These are phyloP conservation scores for Colletotrichum sansevieriae DNA, from an alignment of 2,329 filamentous ascomycete species.

Conservation along the genomic window DNA sequence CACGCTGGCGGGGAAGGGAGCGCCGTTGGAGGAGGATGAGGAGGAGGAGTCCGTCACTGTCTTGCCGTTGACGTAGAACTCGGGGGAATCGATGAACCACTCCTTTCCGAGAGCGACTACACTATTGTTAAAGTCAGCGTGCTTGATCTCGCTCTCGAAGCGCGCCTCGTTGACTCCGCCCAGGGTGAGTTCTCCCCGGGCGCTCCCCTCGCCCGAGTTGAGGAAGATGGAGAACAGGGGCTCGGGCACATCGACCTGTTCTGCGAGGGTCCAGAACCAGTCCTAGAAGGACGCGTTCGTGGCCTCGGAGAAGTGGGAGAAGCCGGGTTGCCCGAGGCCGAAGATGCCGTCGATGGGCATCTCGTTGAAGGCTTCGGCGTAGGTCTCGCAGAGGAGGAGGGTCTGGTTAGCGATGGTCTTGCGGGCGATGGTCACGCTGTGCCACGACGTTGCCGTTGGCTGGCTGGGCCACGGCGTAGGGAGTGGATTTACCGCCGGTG, in stretches of 20 bases:
- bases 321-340: conserved; percentile 45
- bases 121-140: conserved; percentile 44
- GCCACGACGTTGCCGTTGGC: conserved; percentile 44
- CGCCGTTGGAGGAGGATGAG: not conserved
- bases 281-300: conserved; percentile 36
- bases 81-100: conserved; percentile 48
- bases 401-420: conserved; percentile 45
- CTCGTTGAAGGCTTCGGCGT: conserved; percentile 44
- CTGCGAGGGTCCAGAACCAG: conserved; percentile 49
- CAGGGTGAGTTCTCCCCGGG: conserved; percentile 49
- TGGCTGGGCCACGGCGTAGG: too few species aligned
- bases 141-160: conserved; percentile 47
- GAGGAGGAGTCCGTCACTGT: conserved; percentile 41
- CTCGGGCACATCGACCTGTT: conserved; percentile 44
- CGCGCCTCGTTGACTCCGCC: conserved; percentile 49
- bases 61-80: conserved; percentile 46
- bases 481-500: conserved; percentile 48
- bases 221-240: conserved; percentile 49
- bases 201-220: conserved; percentile 40
- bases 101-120: conserved; percentile 38
- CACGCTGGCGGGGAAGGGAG: not conserved
- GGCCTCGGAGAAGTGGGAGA: conserved; percentile 35
- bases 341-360: conserved; percentile 51
- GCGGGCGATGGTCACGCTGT: conserved; percentile 47
- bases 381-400: conserved; percentile 50